phyloP scores from a whole-genome alignment of 1,139 yeast species.

The Yamadazyma mexicana region DNA sequence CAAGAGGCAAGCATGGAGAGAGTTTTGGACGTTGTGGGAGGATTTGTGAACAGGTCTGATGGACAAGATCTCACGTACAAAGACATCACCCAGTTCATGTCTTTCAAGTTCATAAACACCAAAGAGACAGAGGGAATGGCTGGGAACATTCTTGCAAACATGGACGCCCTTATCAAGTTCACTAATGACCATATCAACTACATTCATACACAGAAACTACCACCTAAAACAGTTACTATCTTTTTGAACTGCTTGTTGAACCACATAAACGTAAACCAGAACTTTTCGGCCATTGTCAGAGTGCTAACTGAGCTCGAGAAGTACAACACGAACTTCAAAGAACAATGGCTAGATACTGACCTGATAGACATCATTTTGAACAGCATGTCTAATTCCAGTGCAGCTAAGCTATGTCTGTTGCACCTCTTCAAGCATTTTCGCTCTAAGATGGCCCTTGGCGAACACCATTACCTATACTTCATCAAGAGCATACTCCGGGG shows the following conservation, averaged over 20 bases:
- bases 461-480: conserved; percentile 21
- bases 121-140: not conserved
- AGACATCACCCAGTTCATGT: conserved; percentile 34
- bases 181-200: conserved; percentile 26
- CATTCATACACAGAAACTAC: conserved; percentile 18
- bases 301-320: conserved; percentile 22
- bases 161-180: conserved; percentile 24
- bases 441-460: conserved; percentile 12
- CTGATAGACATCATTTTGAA: conserved; percentile 33
- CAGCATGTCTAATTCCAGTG: conserved; percentile 29
- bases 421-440: conserved; percentile 24
- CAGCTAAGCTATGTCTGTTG: conserved; percentile 29
- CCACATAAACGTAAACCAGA: conserved; percentile 37
- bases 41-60: conserved; percentile 20
- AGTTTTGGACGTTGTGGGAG: conserved; percentile 34
- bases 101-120: conserved; percentile 26
- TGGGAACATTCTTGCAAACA: conserved; percentile 38
- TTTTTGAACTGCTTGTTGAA: conserved; percentile 40
- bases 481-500: conserved; percentile 31
- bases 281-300: conserved; percentile 32
- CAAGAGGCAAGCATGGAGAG: conserved; percentile 28
- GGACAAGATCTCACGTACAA: conserved; percentile 20
- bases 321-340: conserved; percentile 16
- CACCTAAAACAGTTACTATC: conserved; percentile 23
- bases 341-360: conserved; percentile 28